Evolutionary conservation across 139 green algal species (phyloP).

Genomic region (Chlorella ohadii): DNA sequence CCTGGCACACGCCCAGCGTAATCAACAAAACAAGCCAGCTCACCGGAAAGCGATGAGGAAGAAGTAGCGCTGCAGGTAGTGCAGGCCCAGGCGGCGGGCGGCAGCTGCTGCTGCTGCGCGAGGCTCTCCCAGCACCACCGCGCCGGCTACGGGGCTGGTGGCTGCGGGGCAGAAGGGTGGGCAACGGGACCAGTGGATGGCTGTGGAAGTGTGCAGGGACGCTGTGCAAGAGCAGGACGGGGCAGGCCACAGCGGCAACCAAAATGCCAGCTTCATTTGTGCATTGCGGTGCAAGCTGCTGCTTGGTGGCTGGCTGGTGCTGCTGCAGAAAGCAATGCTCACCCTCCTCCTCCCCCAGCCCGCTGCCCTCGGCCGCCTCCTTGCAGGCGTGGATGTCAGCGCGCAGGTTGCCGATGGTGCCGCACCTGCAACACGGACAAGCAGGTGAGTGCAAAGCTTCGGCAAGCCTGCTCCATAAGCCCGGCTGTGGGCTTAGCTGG

Average conservation of each 20-base stretch:
- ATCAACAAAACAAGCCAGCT: no score
- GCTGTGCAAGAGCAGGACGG: background rate
- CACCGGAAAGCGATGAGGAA: constrained; percentile 83
- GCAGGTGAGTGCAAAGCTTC: no score
- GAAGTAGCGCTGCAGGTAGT: constrained; percentile 95
- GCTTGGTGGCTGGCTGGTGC: background rate
- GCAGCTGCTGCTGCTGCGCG: constrained; percentile 41
- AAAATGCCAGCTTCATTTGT: no score
- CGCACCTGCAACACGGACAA: no score
- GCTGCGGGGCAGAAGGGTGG: background rate
- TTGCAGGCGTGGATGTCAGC: constrained; percentile 76
- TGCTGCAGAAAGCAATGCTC: no score
- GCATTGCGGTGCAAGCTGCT: no score
- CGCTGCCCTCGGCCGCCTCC: constrained; percentile 32
- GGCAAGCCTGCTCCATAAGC: no score
- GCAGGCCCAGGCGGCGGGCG: constrained; percentile 82
- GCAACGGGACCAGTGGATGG: background rate
- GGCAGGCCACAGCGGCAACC: background rate
- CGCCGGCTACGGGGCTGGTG: constrained; percentile 20
- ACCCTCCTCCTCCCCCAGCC: constrained; percentile 18
- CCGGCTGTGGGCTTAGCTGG: no score
- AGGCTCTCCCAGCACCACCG: constrained; percentile 15
- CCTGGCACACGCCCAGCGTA: no score
- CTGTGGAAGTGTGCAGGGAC: background rate
- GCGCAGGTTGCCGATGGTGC: constrained; percentile 75